Percentiles rank a stretch among this genome's conserved stretches.
Evolutionary conservation across 2,329 filamentous ascomycete species (phyloP).

Genomic region (Cladobotryum protrusum): DNA sequence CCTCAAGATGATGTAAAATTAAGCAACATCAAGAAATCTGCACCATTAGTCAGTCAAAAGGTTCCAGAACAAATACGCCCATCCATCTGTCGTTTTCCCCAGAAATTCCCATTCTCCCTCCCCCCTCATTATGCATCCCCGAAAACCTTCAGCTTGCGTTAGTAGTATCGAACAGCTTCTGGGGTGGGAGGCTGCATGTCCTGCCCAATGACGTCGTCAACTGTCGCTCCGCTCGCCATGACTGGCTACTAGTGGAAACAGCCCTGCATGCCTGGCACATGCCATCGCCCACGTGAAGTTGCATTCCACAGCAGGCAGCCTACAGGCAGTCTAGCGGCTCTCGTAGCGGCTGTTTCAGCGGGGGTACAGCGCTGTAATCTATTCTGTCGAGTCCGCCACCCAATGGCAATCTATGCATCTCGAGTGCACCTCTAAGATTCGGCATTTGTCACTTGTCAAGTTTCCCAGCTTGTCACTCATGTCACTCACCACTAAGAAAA

Average conservation of each 20-base stretch:
- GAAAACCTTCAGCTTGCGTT: background rate
- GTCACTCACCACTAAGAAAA: too few species aligned
- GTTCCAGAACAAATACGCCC: too few species aligned
- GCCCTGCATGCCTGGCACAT: conserved; percentile 1
- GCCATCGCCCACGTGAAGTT: conserved; percentile 3
- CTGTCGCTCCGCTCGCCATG: background rate
- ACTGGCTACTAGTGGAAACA: background rate
- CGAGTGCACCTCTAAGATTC: too few species aligned
- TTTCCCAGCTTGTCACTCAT: too few species aligned
- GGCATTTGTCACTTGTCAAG: too few species aligned
- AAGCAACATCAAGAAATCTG: too few species aligned
- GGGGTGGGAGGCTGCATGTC: background rate
- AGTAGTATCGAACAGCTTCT: background rate
- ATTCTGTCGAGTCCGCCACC: background rate
- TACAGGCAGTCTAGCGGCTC: background rate
- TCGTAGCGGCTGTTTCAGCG: background rate
- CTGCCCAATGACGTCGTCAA: background rate
- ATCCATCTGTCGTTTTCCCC: too few species aligned
- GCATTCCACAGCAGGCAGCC: background rate
- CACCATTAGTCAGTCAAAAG: too few species aligned
- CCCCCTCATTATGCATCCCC: too few species aligned
- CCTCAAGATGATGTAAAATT: too few species aligned
- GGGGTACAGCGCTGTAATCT: background rate
- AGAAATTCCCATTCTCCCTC: too few species aligned
- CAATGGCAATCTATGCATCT: too few species aligned